Conservation (phyloP, 2,329 filamentous ascomycete genomes). For the Coccinonectria pachysandricola region DNA sequence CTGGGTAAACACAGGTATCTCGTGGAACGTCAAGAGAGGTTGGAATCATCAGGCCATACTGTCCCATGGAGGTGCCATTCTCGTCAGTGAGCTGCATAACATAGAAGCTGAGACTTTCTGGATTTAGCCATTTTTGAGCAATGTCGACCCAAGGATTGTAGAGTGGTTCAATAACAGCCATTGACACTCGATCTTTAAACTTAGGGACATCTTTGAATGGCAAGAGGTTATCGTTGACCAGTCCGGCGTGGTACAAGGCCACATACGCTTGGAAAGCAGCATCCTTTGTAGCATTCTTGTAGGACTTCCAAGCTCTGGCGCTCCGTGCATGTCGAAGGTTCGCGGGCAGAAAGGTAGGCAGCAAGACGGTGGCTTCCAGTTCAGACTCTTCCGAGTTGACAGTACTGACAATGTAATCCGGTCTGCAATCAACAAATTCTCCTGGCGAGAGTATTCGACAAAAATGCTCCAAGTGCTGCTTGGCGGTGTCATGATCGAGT, state of each 20-base stretch:
- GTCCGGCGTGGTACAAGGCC: constrained; percentile 54
- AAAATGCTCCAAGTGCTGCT: constrained; percentile 72
- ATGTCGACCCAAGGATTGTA: constrained; percentile 38
- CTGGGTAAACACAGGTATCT: constrained; percentile 31
- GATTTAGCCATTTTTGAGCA: constrained; percentile 30
- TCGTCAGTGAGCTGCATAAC: constrained; percentile 26
- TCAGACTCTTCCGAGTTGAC: constrained; percentile 26
- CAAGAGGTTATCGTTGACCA: constrained; percentile 70
- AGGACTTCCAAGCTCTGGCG: constrained; percentile 50
- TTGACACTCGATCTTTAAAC: constrained; percentile 26
- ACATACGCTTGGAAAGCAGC: constrained; percentile 74
- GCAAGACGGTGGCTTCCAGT: constrained; percentile 50
- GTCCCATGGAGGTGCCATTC: constrained; percentile 18
- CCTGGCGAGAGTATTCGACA: constrained; percentile 51
- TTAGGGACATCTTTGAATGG: constrained; percentile 42
- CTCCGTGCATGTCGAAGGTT: constrained; percentile 19
- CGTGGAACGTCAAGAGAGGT: constrained; percentile 27
- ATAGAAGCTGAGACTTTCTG: constrained; percentile 14
- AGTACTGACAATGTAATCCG: constrained; percentile 54
- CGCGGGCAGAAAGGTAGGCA: constrained; percentile 61
- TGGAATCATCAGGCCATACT: constrained; percentile 36
- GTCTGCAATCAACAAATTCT: constrained; percentile 53
- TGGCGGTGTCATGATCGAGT: constrained; percentile 63
- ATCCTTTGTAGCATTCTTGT: constrained; percentile 66
- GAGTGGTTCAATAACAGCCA: constrained; percentile 26